Conservation (phyloP, 164 flowering plant genomes). For the Saururus chinensis region DNA sequence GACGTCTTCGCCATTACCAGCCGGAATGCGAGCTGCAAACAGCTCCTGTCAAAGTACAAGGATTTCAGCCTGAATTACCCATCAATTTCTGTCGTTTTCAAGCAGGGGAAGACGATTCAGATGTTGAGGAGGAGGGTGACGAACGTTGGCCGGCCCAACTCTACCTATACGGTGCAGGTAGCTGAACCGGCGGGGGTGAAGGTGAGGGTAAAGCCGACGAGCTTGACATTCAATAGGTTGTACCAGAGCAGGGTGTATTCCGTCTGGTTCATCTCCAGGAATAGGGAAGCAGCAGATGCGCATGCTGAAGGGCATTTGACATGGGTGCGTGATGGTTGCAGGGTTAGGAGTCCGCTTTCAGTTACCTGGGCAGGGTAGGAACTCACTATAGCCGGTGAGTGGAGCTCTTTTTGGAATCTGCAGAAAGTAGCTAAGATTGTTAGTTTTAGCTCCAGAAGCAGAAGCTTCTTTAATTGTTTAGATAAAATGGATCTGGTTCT, state of each 20-base stretch:
- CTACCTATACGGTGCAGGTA: slow-evolving; percentile 59
- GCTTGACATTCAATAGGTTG: slow-evolving; percentile 33
- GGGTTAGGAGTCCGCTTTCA: slow-evolving; percentile 72
- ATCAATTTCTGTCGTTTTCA: slow-evolving; percentile 65
- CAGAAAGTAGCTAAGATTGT: too few species aligned
- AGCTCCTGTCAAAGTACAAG: slow-evolving; percentile 29
- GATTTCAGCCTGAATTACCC: slow-evolving; percentile 90
- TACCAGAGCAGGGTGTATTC: slow-evolving; percentile 52
- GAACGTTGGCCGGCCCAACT: slow-evolving; percentile 71
- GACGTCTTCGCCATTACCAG: slow-evolving; percentile 65
- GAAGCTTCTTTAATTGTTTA: background rate
- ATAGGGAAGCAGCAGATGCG: slow-evolving; percentile 12
- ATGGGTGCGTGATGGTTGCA: slow-evolving; percentile 45
- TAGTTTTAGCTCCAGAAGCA: too few species aligned
- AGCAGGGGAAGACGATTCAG: slow-evolving; percentile 28
- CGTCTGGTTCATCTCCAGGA: slow-evolving; percentile 51
- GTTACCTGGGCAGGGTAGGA: slow-evolving; percentile 49
- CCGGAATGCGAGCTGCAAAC: slow-evolving; percentile 62
- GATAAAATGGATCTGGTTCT: slow-evolving; percentile 1
- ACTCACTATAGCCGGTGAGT: too few species aligned
- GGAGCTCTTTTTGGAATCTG: too few species aligned
- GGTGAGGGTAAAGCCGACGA: slow-evolving; percentile 51
- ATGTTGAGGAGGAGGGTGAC: slow-evolving; percentile 50
- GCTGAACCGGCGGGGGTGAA: slow-evolving; percentile 64
- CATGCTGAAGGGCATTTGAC: slow-evolving; percentile 57